A percentile compares a stretch with the other conserved stretches of the same genome.
Conservation (phyloP, 805 yeast species). For the Lipomyces lipofer region DNA sequence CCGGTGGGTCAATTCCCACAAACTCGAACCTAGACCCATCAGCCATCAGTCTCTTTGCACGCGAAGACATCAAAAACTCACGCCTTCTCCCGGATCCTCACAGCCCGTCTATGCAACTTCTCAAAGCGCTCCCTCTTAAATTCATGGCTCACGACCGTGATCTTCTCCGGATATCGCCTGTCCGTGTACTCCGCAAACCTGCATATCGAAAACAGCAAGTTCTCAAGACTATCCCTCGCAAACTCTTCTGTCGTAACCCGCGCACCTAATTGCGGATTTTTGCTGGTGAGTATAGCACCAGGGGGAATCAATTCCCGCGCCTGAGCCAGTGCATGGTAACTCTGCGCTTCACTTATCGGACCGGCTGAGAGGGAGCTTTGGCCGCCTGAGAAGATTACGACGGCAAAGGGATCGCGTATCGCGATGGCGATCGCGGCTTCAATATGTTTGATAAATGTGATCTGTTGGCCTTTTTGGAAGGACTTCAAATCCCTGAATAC, state of each 20-base stretch:
- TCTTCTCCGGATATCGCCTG: conserved; percentile 50
- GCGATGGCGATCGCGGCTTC: conserved; percentile 46
- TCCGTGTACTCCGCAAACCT: conserved; percentile 43
- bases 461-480: conserved; percentile 70
- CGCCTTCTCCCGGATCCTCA: conserved; percentile 27
- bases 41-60: too few relatives aligned
- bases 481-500: conserved; percentile 47
- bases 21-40: conserved; percentile 12
- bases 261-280: conserved; percentile 18
- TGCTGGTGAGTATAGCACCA: conserved; percentile 1
- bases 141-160: conserved; percentile 71
- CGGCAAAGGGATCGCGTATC: conserved; percentile 36
- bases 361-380: conserved; percentile 62
- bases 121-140: conserved; percentile 65
- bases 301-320: conserved; percentile 15
- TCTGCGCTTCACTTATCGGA: conserved; percentile 53
- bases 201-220: conserved; percentile 57
- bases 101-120: conserved; percentile 33
- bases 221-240: conserved; percentile 80
- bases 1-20: conserved; percentile 32
- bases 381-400: conserved; percentile 63
- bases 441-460: conserved; percentile 64
- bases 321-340: conserved; percentile 8
- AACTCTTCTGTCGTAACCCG: conserved; percentile 60
- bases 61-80: too few relatives aligned